These are phyloP conservation scores for Monascus ruber DNA, from an alignment of 2,329 filamentous ascomycete genomes.

Conservation along the genomic window DNA sequence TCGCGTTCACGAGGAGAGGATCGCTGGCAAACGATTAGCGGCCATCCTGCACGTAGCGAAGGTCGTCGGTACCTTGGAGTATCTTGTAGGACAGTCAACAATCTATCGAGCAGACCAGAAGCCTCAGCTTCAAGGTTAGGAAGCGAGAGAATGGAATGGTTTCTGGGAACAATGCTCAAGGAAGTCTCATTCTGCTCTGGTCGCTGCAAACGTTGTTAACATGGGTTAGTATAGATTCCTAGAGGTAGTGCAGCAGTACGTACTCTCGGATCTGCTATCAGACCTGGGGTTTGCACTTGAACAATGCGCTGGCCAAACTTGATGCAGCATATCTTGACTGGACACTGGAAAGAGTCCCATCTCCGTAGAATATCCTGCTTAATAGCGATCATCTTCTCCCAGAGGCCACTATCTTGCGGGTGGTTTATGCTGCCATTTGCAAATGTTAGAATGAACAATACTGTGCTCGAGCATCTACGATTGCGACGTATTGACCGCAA, in stretches of 20 bases:
- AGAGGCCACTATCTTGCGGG: constrained; percentile 65
- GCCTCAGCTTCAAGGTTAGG: constrained; percentile 85
- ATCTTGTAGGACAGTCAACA: constrained; percentile 76
- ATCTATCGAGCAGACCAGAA: constrained; percentile 76
- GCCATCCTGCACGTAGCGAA: neutral
- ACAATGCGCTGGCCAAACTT: constrained; percentile 95
- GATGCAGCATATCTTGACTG: constrained; percentile 84
- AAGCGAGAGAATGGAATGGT: constrained; percentile 68
- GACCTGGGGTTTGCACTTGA: constrained; percentile 77
- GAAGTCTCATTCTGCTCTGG: constrained; percentile 74
- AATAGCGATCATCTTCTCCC: constrained; percentile 79
- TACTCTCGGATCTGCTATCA: constrained; percentile 73
- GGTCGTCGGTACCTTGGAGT: constrained; percentile 54
- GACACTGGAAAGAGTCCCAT: constrained; percentile 69
- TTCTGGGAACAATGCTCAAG: constrained; percentile 69
- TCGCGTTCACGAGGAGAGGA: constrained; percentile 78
- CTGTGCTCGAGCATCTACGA: constrained; percentile 9
- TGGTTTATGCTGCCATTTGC: constrained; percentile 62
- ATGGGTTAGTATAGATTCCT: constrained; percentile 1
- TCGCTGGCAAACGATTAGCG: constrained; percentile 46
- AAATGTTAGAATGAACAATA: constrained; percentile 14
- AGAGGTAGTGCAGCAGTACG: constrained; percentile 18
- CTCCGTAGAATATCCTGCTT: constrained; percentile 79
- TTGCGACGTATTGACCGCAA: constrained; percentile 3
- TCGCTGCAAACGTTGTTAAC: constrained; percentile 35